Conservation (phyloP, 2,329 filamentous ascomycete genomes). For the Botrytis fabae region DNA sequence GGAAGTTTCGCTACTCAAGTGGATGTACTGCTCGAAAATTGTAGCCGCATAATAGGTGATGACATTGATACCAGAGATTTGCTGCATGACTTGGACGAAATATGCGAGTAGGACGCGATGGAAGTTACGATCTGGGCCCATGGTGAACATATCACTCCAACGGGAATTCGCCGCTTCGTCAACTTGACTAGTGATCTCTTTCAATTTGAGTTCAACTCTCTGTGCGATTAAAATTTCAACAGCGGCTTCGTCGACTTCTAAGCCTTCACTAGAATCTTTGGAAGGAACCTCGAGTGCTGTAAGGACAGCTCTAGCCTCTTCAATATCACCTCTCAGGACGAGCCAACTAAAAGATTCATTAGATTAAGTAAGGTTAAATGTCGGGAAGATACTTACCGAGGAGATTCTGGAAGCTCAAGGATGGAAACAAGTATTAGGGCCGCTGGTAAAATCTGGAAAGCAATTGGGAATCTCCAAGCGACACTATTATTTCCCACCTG, state of each 20-base stretch:
- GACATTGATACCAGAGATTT: conserved; percentile 48
- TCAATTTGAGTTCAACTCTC: conserved; percentile 1
- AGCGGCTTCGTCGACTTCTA: conserved; percentile 5
- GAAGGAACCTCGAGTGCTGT: conserved; percentile 31
- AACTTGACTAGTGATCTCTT: conserved; percentile 39
- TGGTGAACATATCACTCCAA: conserved; percentile 19
- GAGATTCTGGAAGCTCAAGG: conserved; percentile 42
- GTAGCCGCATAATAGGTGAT: conserved; percentile 51
- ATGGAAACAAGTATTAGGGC: conserved; percentile 21
- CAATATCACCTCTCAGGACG: conserved; percentile 38
- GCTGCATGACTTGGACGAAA: conserved; percentile 60
- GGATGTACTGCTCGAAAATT: conserved; percentile 52
- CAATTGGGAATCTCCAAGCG: conserved; percentile 26
- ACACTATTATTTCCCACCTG: conserved; percentile 5
- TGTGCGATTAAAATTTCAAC: neutral
- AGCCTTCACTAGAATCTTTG: conserved; percentile 45
- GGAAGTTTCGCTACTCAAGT: conserved; percentile 48
- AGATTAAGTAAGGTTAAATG: neutral
- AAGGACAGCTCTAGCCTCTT: conserved; percentile 42
- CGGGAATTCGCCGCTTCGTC: neutral
- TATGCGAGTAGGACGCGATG: conserved; percentile 71
- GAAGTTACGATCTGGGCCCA: conserved; percentile 46
- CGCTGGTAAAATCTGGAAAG: conserved; percentile 23
- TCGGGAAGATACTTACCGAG: conserved; percentile 24
- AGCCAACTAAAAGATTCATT: conserved; percentile 38